Percentiles rank a stretch among this genome's conserved stretches.
phyloP scores from a whole-genome alignment of 108 stramenopile genomes.

The Skeletonema menzelii region DNA sequence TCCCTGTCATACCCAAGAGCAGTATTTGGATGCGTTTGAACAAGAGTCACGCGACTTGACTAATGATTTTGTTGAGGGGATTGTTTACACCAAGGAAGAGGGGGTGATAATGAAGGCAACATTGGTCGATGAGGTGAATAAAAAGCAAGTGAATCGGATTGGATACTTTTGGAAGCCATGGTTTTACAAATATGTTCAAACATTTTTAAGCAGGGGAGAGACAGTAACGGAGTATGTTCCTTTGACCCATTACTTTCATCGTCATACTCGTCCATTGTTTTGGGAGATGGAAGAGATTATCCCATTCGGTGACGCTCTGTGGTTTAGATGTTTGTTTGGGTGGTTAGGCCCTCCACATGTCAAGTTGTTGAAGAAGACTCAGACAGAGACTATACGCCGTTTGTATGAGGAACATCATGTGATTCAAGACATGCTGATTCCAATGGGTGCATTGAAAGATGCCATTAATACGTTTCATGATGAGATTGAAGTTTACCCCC shows the following conservation, averaged over 20 bases:
- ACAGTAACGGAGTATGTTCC: constrained; percentile 54
- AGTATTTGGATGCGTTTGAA: constrained; percentile 22
- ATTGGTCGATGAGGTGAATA: constrained; percentile 39
- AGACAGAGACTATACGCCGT: constrained; percentile 41
- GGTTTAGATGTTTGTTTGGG: constrained; percentile 59
- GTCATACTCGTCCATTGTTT: constrained; percentile 56
- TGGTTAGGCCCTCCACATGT: constrained; percentile 64
- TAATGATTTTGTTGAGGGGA: constrained; percentile 43
- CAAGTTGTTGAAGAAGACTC: constrained; percentile 46
- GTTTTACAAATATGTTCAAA: constrained; percentile 64
- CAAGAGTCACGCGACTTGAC: constrained; percentile 13
- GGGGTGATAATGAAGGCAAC: constrained; percentile 56
- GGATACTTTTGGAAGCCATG: constrained; percentile 63
- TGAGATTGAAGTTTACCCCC: constrained; percentile 57
- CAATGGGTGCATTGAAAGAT: constrained; percentile 46
- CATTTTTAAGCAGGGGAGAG: constrained; percentile 24
- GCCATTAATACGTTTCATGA: constrained; percentile 42
- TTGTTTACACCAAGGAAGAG: constrained; percentile 47
- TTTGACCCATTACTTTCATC: constrained; percentile 58
- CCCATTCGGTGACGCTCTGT: constrained; percentile 58
- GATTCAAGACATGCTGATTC: constrained; percentile 62
- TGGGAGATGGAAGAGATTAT: constrained; percentile 73
- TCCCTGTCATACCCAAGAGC: constrained; percentile 38
- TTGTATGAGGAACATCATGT: constrained; percentile 39
- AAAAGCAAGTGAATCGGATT: constrained; percentile 3